Conservation (phyloP, 352 stramenopile genomes). For the Phytopythium sindhum region DNA sequence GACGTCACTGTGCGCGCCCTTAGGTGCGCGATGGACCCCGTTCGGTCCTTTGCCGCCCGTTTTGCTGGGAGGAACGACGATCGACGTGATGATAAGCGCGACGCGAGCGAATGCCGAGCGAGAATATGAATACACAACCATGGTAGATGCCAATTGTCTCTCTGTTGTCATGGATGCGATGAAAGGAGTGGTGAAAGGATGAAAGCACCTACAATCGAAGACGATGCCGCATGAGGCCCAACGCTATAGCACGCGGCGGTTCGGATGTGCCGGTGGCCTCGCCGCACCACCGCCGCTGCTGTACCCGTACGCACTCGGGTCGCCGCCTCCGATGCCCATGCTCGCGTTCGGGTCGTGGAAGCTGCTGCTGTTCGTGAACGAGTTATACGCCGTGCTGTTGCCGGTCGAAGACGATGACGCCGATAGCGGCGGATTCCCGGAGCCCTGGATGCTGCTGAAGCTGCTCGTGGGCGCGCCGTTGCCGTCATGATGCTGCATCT, state of each 20-base stretch:
- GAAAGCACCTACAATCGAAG: not conserved
- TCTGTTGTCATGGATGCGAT: not conserved
- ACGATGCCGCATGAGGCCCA: not conserved
- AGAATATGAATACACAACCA: slow-evolving; percentile 4
- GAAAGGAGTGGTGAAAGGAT: not conserved
- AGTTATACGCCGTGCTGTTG: slow-evolving; percentile 28
- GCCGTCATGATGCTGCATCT: slow-evolving; percentile 30
- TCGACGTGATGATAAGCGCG: not conserved
- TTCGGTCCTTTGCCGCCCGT: slow-evolving; percentile 17
- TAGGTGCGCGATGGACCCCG: slow-evolving; percentile 72
- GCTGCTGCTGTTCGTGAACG: slow-evolving; percentile 68
- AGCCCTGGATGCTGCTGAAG: slow-evolving; percentile 23
- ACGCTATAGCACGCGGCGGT: slow-evolving; percentile 51
- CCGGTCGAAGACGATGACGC: slow-evolving; percentile 12
- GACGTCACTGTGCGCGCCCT: slow-evolving; percentile 51
- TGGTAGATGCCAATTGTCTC: slow-evolving; percentile 1
- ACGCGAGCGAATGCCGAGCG: not conserved
- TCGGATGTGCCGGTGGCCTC: slow-evolving; percentile 65
- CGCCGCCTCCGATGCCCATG: slow-evolving; percentile 1
- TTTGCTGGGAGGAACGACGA: slow-evolving; percentile 3
- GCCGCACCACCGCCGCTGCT: slow-evolving; percentile 14
- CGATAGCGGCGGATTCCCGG: not conserved
- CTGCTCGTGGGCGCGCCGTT: slow-evolving; percentile 18
- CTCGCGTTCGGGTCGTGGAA: slow-evolving; percentile 39
- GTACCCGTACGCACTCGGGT: not conserved